phyloP scores from a whole-genome alignment of 352 stramenopile species.

The Phytophthora nicotianae region DNA sequence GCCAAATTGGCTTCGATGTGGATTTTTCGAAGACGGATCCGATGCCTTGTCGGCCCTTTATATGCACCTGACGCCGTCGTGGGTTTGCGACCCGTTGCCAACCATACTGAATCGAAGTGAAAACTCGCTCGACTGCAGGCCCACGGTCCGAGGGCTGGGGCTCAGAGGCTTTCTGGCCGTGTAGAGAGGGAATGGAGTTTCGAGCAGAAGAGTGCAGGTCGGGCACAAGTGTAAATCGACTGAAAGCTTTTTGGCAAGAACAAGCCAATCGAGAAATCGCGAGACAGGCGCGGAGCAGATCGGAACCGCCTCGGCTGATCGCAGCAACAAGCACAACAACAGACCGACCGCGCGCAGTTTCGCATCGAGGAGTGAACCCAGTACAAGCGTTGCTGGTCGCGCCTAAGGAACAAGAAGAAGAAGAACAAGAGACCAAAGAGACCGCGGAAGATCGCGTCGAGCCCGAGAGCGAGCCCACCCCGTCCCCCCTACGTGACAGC shows the following conservation, averaged over 20 bases:
- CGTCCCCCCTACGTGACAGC: slow-evolving; percentile 12
- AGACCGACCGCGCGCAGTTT: slow-evolving; percentile 10
- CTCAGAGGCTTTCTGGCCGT: slow-evolving; percentile 15
- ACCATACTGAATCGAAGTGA: slow-evolving; percentile 20
- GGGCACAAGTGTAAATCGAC: neutral
- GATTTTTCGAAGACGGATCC: slow-evolving; percentile 8
- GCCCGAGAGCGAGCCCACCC: slow-evolving; percentile 25
- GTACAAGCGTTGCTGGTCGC: slow-evolving; percentile 23
- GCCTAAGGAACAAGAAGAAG: slow-evolving; percentile 10
- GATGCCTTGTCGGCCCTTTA: neutral
- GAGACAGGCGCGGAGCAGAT: slow-evolving; percentile 33
- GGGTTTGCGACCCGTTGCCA: slow-evolving; percentile 11
- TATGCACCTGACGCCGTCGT: slow-evolving; percentile 1
- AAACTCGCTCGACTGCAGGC: neutral
- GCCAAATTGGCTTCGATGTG: slow-evolving; percentile 2
- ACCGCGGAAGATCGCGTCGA: slow-evolving; percentile 2
- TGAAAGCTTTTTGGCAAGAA: slow-evolving; percentile 19
- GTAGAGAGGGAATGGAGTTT: slow-evolving; percentile 23
- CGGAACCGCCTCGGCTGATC: slow-evolving; percentile 30
- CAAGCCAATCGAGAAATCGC: slow-evolving; percentile 23
- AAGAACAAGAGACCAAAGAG: slow-evolving; percentile 7
- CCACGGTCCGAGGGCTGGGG: slow-evolving; percentile 1
- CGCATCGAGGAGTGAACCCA: slow-evolving; percentile 19
- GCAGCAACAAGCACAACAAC: slow-evolving; percentile 10
- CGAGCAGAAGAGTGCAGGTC: slow-evolving; percentile 15